These are phyloP conservation scores for Chrysochromulina tobinii DNA, from an alignment of 78 protist species.

Conservation along the genomic window DNA sequence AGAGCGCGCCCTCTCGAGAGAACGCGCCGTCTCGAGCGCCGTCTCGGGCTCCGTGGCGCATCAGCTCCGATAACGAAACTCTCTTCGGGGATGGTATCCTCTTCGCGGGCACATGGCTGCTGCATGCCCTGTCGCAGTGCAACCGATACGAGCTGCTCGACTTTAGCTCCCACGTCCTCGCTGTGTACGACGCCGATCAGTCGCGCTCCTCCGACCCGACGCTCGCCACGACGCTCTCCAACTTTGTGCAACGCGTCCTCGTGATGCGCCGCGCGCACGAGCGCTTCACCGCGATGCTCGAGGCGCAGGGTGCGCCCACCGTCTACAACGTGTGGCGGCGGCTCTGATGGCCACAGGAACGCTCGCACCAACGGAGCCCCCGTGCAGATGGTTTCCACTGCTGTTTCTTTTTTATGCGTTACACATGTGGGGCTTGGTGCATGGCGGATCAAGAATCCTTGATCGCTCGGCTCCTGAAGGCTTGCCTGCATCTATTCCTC, in stretches of 20 bases:
- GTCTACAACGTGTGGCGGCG: no score
- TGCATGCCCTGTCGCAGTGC: slow-evolving; percentile 74
- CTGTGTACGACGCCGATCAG: slow-evolving; percentile 22
- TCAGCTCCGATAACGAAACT: background rate
- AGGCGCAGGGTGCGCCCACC: background rate
- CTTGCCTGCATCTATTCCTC: no score
- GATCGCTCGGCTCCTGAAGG: no score
- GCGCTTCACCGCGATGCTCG: background rate
- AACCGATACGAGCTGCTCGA: slow-evolving; percentile 63
- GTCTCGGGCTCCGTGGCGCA: no score
- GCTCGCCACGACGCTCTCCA: background rate
- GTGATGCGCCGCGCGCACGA: background rate
- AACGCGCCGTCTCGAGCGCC: no score
- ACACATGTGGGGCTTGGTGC: no score
- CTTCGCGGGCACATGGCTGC: slow-evolving; percentile 77
- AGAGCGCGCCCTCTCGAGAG: background rate
- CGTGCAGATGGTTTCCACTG: no score
- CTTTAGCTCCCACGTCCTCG: slow-evolving; percentile 76
- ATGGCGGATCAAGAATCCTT: no score
- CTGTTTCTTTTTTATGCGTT: no score
- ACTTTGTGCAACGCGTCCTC: background rate
- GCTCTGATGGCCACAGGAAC: no score
- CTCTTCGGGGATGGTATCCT: slow-evolving; percentile 82
- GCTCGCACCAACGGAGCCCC: no score
- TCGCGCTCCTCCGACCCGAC: background rate